Evolutionary conservation across 257 asterid species (phyloP), one percentile per base, ranked within the genome.

Genomic region (Ilex aquifolium): DNA sequence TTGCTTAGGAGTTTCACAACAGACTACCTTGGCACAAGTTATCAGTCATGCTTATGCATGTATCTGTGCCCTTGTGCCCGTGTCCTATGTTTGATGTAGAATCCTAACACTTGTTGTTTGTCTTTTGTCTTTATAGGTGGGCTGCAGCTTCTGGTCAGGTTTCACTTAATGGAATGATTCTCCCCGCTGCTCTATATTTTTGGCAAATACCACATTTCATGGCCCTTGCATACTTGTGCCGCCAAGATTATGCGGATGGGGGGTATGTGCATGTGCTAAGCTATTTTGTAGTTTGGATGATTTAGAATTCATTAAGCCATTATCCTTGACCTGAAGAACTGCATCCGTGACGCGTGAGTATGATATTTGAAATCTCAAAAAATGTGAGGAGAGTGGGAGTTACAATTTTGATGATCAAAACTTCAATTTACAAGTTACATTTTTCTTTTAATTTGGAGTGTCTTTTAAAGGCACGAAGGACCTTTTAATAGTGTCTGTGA

Each of bases 151-250:
- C 91, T 57, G 96, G 96, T 59, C 78, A 87, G 70, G 68, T 93
- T 74, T 80, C 96, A 40, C 83, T 87, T 52, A 83, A 81, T 64
- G 83, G 76, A 48, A 78, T 93, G 86, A 51, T 93, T 64, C 96
- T 90, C 59, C 99, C 99, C 59, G 97, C 94, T 71, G 99, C 96
- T 66, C 71, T 93, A 61, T 93, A 90, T 65, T 93, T 89, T 74
- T 93, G 99, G 99, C 97, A 90, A 78, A 72, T 93, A 74, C 97
- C 97, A 44, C 97, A 93, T 79, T 93, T 93, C 69, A 90, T 93
- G 97, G 99, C 97, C 72, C 93, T 93, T 46, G 99, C 97, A 46
- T 93, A 85, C 80, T 78, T 93, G 49, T 93, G 96, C 74, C 97
- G 96, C 77, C 55, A 87, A 76, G 99, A 93, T 74, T 93, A 89